Base-by-base conservation (phyloP, 805 yeast species). In the Lachancea waltii region DNA sequence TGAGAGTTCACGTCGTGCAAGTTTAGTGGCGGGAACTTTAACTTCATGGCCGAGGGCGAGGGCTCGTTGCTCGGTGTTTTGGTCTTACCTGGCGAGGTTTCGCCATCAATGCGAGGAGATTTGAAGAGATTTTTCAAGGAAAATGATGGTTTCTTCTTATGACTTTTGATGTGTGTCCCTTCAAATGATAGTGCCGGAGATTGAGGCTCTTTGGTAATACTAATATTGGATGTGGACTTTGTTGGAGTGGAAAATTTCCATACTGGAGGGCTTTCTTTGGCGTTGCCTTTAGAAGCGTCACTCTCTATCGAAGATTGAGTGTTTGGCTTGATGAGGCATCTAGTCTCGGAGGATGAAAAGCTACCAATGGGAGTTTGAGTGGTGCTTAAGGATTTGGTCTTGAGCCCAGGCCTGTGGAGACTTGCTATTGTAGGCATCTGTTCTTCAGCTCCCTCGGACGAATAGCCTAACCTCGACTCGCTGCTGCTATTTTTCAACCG, bases 41-140 rank as follows among this genome's bases (percentile, higher is more conserved):
- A 32, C 13, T 21, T 31, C 6, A 13, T 4, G 15, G 26, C 15
- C 7, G 31, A 7, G 5, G 37, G 37, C 5, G 37, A 26, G n/a
- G 33, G 17, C 16, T 23, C 42, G 7, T 8, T 16, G 7, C 34
- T 18, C n/a, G 29, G 15, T 6, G 11, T 19, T 10, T 21, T 11
- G 7, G 17, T 5, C 11, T 20, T 22, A 7, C 11, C 29, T 8
- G 40, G 29, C 21, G 32, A 18, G 19, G 15, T 32, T 13, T 19
- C 19, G 4, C 14, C 21, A 7, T 21, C 30, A 14, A 38, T 27
- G 33, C 51, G 58, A 7, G 63, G 60, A 2, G 60, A 53, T 38
- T 46, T 54, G 43, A 60, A 60, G 15, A 60, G 34, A 29, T 48
- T 57, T 34, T 52, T 60, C 17, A 60, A 37, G 2, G 61, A 57